phyloP scores from a whole-genome alignment of 257 asterid species.

The Paraleonurus japonicus region DNA sequence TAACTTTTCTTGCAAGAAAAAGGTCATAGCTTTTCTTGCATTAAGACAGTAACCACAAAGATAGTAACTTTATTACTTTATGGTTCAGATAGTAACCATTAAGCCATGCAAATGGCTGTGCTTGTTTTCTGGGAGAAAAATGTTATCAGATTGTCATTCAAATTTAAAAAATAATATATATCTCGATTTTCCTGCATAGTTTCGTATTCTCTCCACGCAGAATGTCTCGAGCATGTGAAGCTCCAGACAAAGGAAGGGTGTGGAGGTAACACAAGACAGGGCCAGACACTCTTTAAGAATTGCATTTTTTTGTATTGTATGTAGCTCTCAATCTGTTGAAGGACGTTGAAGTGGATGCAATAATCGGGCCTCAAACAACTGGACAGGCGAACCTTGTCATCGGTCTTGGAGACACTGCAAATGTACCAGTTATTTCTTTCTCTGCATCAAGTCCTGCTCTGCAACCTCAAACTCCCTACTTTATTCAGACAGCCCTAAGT shows the following conservation, averaged over 20 bases:
- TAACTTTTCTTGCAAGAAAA: too few species aligned
- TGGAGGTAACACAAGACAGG: not conserved
- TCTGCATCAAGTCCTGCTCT: slow-evolving; percentile 35
- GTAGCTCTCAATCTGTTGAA: slow-evolving; percentile 43
- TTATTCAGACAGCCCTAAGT: too few species aligned
- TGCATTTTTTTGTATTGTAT: not conserved
- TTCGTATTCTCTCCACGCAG: not conserved
- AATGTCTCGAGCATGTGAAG: not conserved
- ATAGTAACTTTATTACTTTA: slow-evolving; percentile 20
- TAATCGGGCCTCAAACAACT: slow-evolving; percentile 40
- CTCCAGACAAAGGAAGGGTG: not conserved
- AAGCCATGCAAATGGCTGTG: slow-evolving; percentile 12
- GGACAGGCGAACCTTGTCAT: slow-evolving; percentile 26
- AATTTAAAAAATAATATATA: too few species aligned
- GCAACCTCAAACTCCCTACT: slow-evolving; percentile 8
- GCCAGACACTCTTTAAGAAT: not conserved
- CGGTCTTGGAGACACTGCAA: slow-evolving; percentile 26
- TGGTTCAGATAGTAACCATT: slow-evolving; percentile 26
- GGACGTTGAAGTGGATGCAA: slow-evolving; percentile 37
- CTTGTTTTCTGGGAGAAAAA: not conserved
- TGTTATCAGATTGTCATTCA: not conserved
- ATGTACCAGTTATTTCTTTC: slow-evolving; percentile 35
- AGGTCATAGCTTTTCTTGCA: too few species aligned
- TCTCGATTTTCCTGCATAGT: not conserved
- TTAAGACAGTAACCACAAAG: too few species aligned